A percentile compares a stretch with the other conserved stretches of the same genome.
Evolutionary conservation across 148 eudicot genomes (phyloP).

Genomic region (Fallopia convolvulus): DNA sequence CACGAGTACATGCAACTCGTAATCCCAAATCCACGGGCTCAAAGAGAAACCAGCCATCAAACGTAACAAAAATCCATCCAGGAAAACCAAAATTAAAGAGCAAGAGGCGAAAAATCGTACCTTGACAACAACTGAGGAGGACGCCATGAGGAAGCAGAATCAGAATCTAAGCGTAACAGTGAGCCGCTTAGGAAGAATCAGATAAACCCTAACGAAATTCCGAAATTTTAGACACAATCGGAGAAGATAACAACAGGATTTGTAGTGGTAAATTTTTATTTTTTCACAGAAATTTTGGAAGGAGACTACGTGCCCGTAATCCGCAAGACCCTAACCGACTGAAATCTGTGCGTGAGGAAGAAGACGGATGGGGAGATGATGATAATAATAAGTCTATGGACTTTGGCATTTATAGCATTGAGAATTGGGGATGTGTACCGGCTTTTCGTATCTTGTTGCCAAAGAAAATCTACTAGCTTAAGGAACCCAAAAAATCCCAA

Average conservation of each 20-base stretch:
- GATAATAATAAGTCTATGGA: background rate
- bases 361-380: background rate
- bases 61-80: background rate
- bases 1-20: background rate
- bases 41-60: background rate
- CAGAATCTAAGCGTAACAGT: conserved; percentile 16
- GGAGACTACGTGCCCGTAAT: conserved; percentile 30
- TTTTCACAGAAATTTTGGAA: background rate
- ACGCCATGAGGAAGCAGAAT: conserved; percentile 28
- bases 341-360: background rate
- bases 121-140: conserved; percentile 55
- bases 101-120: conserved; percentile 20
- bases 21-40: background rate
- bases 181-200: conserved; percentile 10
- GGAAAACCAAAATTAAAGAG: background rate
- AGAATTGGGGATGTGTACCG: background rate
- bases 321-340: conserved; percentile 23
- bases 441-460: conserved; percentile 21
- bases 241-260: background rate
- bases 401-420: background rate
- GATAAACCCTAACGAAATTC: conserved; percentile 23
- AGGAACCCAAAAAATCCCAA: conserved; percentile 14
- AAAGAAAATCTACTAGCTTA: conserved; percentile 25
- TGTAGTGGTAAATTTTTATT: background rate
- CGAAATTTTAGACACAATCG: conserved; percentile 6